Base-by-base conservation (phyloP, 345 rosid genomes). In the Lumnitzera littorea region DNA sequence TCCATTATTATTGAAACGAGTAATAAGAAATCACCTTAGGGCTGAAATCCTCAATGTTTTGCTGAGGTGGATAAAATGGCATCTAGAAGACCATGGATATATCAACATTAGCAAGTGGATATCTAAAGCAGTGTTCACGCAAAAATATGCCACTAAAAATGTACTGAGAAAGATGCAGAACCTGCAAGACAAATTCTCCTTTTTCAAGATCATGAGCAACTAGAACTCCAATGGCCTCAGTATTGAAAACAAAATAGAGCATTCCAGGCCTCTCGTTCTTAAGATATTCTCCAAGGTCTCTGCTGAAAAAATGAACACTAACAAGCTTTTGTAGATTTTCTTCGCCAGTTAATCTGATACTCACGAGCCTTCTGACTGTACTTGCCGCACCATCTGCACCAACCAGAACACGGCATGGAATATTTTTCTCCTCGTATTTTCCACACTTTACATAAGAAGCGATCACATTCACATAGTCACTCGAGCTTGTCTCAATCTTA, bases 11-110 rank as follows among this genome's bases (percentile, higher is more conserved):
- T 60, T 27, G 56, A 50, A 58, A 67, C 53, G 48, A 11, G 31
- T 46, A 17, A 11, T 14, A 14, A 48, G 4, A 52, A 64, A 52
- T 55, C 75, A 89, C 97, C 97, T 84, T 76, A 1, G 77, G 77
- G 61, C 74, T 82, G 71, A 87, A 90, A 77, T 94, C 96, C 50
- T 72, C 74, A 51, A 88, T 78, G 58, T 69, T 80, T 67, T 94
- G 99, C 70, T 87, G 97, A 65, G 99, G 99, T 24, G 98, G 97
- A 80, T 84, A 92, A 73, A 78, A 90, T 64, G 97, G 98, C 29
- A 85, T 69, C 97, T 92, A 72, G 72, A 63, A 62, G 58, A 72
- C 46, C 51, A 66, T 51, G 58, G 61, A 48, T 58, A 62, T 67
- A 49, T 17, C 15, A 20, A 59, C 12, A 55, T 2, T 14, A 8